A percentile compares a stretch with the other conserved stretches of the same genome.
Conservation (phyloP, 768 basidiomycete species). For the Wakefieldia striispora region DNA sequence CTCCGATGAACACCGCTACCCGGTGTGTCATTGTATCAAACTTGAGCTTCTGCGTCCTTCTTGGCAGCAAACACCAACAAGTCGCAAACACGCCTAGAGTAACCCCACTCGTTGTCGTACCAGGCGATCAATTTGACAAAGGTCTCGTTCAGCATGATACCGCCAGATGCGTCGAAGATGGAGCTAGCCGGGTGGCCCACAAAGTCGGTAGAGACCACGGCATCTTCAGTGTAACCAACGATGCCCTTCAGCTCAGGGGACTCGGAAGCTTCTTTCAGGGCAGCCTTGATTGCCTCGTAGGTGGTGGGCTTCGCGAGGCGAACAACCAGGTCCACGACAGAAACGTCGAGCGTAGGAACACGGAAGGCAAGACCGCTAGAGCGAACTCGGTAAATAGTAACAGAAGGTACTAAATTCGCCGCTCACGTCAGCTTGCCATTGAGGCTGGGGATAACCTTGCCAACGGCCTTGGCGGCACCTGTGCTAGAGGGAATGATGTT, state of each 20-base stretch:
- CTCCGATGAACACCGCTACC: neutral
- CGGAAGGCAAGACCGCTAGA: constrained; percentile 91
- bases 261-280: constrained; percentile 75
- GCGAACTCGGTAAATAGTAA: neutral
- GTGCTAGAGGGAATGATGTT: constrained; percentile 99
- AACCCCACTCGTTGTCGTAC: constrained; percentile 96
- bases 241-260: constrained; percentile 64
- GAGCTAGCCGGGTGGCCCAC: constrained; percentile 74
- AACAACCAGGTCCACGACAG: constrained; percentile 95
- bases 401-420: neutral
- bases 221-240: constrained; percentile 89
- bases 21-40: constrained; percentile 4
- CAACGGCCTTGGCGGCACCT: constrained; percentile 98
- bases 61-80: constrained; percentile 78
- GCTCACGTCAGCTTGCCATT: constrained; percentile 97
- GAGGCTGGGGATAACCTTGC: constrained; percentile 93
- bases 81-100: constrained; percentile 91
- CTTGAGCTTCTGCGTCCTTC: constrained; percentile 50
- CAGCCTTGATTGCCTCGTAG: constrained; percentile 90
- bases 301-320: constrained; percentile 82
- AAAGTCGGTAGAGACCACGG: constrained; percentile 93
- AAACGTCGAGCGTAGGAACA: constrained; percentile 94
- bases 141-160: constrained; percentile 87
- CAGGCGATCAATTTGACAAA: constrained; percentile 97
- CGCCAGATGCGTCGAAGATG: constrained; percentile 92